Conservation (phyloP, 2,329 filamentous ascomycete species). For the Cadophora sp. region DNA sequence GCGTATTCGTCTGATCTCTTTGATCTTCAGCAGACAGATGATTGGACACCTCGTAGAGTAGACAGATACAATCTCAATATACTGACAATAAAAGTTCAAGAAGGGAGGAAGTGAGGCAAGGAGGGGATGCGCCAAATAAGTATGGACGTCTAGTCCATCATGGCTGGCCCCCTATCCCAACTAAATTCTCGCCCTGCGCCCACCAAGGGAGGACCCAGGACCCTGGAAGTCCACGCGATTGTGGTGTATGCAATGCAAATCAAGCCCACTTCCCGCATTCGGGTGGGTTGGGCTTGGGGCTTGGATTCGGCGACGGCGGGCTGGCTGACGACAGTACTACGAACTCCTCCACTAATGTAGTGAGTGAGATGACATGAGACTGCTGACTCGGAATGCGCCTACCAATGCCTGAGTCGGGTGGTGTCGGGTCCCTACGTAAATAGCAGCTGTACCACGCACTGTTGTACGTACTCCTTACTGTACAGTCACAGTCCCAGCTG, state of each 20-base stretch:
- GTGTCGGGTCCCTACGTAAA: background rate
- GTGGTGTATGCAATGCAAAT: background rate
- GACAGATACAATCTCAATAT: background rate
- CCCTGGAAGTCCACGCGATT: too few species aligned
- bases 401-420: background rate
- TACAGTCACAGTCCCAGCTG: background rate
- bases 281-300: background rate
- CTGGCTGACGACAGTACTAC: background rate
- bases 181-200: background rate
- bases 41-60: background rate
- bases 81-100: background rate
- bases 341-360: background rate
- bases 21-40: background rate
- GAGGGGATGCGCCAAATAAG: slow-evolving; percentile 9
- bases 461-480: too few species aligned
- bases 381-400: background rate
- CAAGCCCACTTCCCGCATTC: background rate
- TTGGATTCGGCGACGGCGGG: background rate
- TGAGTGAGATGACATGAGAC: background rate
- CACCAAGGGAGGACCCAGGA: background rate
- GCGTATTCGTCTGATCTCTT: background rate
- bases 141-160: background rate
- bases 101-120: background rate
- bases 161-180: background rate
- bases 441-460: too few species aligned